Evolutionary conservation across 2,329 filamentous ascomycete species (phyloP).

Genomic region (Aspergillus sp.): DNA sequence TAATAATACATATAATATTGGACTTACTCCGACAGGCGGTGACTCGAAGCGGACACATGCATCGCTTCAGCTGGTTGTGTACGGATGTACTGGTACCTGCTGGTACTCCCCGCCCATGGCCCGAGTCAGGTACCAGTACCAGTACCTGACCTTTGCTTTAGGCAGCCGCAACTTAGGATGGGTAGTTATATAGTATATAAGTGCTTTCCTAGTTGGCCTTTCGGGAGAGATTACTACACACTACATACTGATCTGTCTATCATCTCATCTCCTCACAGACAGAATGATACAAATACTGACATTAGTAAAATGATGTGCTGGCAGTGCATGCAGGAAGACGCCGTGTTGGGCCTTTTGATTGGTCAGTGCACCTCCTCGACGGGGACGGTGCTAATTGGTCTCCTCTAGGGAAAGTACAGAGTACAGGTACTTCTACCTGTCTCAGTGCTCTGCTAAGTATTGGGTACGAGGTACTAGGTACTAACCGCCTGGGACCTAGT

Average conservation of each 20-base stretch:
- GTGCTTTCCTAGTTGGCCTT: too few relatives aligned
- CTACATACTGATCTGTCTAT: too few relatives aligned
- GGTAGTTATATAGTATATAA: too few relatives aligned
- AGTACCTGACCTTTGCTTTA: too few relatives aligned
- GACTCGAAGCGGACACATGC: constrained; percentile 32
- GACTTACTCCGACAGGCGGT: constrained; percentile 9
- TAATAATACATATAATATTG: too few relatives aligned
- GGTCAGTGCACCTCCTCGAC: constrained; percentile 22
- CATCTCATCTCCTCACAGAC: too few relatives aligned
- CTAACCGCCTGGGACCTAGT: too few relatives aligned
- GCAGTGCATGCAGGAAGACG: constrained; percentile 33
- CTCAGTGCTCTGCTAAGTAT: neutral
- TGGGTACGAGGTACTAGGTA: neutral
- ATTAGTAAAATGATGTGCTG: constrained; percentile 16
- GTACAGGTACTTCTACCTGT: neutral
- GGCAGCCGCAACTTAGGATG: too few relatives aligned
- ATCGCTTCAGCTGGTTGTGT: constrained; percentile 10
- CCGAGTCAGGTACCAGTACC: neutral
- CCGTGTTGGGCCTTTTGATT: constrained; percentile 24
- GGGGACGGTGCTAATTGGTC: too few relatives aligned
- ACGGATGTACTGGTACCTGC: neutral
- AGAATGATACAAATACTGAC: neutral
- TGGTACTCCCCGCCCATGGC: neutral
- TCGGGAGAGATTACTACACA: too few relatives aligned
- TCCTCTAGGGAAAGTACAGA: too few relatives aligned